These are phyloP conservation scores for Hypoxylon sp. DNA, from an alignment of 2,329 filamentous ascomycete genomes.

Conservation along the genomic window DNA sequence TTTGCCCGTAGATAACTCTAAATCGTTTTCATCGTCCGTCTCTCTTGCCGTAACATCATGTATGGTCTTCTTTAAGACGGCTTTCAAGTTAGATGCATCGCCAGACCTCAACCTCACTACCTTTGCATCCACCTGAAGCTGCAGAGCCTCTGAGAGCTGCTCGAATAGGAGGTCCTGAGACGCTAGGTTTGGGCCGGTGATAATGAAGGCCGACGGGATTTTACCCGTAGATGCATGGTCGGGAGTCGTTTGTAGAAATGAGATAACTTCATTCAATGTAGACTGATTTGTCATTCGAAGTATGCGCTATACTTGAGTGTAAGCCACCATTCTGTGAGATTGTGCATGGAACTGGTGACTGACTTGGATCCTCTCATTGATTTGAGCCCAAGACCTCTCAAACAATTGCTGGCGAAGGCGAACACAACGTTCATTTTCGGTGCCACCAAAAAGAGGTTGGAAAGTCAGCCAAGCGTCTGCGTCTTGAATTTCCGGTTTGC, in stretches of 20 bases:
- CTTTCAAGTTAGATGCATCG: conserved; percentile 82
- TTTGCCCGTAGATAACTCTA: conserved; percentile 61
- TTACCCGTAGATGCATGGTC: conserved; percentile 58
- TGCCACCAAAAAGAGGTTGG: conserved; percentile 70
- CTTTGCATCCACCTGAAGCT: conserved; percentile 63
- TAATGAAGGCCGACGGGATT: conserved; percentile 79
- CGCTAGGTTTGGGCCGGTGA: conserved; percentile 84
- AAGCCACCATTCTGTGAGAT: conserved; percentile 16
- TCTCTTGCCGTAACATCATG: conserved; percentile 70
- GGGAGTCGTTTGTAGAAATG: conserved; percentile 65
- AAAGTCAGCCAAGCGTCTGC: conserved; percentile 52
- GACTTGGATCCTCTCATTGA: conserved; percentile 71
- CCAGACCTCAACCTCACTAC: conserved; percentile 78
- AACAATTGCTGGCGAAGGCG: conserved; percentile 72
- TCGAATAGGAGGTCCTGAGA: conserved; percentile 82
- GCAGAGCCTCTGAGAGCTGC: conserved; percentile 74
- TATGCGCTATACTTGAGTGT: conserved; percentile 61
- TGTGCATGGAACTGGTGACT: conserved; percentile 59
- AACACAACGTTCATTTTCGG: conserved; percentile 66
- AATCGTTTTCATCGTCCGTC: conserved; percentile 69
- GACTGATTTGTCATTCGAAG: conserved; percentile 73
- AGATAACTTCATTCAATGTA: conserved; percentile 71
- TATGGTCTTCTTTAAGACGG: conserved; percentile 80
- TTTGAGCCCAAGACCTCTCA: conserved; percentile 73
- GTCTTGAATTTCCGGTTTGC: conserved; percentile 40